phyloP scores from a whole-genome alignment of 2,329 filamentous ascomycete genomes.

The Alternaria arbusti region DNA sequence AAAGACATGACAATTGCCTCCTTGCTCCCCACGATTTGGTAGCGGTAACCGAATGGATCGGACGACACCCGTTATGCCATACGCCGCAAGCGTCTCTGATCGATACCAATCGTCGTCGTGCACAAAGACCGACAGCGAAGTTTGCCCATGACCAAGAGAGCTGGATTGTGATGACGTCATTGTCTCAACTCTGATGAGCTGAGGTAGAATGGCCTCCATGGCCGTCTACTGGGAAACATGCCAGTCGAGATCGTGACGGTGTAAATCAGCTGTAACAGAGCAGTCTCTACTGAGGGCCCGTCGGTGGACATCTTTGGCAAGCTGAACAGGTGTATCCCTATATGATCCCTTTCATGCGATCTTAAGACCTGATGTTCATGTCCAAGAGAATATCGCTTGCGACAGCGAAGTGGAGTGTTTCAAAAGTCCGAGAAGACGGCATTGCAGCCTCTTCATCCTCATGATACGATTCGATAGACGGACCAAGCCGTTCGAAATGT shows the following conservation, averaged over 20 bases:
- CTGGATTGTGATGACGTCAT: not conserved
- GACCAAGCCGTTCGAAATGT: not conserved
- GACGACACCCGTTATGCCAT: not conserved
- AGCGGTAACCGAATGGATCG: not conserved
- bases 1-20: not conserved
- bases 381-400: not conserved
- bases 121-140: not conserved
- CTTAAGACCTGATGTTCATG: not conserved
- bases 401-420: not conserved
- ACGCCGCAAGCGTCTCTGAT: not conserved
- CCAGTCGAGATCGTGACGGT: not conserved
- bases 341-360: not conserved
- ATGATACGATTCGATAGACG: not conserved
- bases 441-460: not conserved
- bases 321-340: not conserved
- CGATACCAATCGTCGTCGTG: not conserved
- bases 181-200: not conserved
- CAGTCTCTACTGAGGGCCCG: not conserved
- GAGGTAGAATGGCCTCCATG: not conserved
- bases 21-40: not conserved
- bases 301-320: not conserved
- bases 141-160: not conserved
- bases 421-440: not conserved
- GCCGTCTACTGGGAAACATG: not conserved
- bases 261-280: not conserved